A percentile compares a stretch with the other conserved stretches of the same genome.
Conservation (phyloP, 352 stramenopile genomes). For the Phytophthora agathidicida region DNA sequence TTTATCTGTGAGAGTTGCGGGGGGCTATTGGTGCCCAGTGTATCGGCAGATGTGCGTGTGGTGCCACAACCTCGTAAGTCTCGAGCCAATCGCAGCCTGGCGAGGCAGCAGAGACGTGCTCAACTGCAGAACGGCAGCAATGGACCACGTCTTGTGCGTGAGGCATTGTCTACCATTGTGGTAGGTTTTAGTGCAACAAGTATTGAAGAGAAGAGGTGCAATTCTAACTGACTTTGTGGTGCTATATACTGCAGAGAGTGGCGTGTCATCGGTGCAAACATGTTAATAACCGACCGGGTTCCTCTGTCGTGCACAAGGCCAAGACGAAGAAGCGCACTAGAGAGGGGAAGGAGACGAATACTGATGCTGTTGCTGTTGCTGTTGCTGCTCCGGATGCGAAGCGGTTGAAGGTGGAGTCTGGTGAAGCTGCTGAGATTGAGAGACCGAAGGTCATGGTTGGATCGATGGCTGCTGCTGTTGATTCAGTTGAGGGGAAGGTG, state of each 20-base stretch:
- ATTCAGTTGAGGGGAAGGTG: constrained; percentile 6
- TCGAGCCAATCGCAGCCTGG: constrained; percentile 58
- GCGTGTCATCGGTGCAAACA: constrained; percentile 66
- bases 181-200: constrained; percentile 22
- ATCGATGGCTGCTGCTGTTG: neutral
- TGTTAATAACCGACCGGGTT: constrained; percentile 46
- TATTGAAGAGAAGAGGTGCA: neutral
- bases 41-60: constrained; percentile 63
- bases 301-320: constrained; percentile 52
- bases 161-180: constrained; percentile 45
- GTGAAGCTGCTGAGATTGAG: neutral
- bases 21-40: constrained; percentile 61
- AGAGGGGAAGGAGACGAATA: constrained; percentile 5
- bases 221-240: constrained; percentile 1
- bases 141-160: constrained; percentile 21
- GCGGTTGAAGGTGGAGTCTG: constrained; percentile 27
- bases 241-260: constrained; percentile 39
- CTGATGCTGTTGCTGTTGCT: too few relatives aligned
- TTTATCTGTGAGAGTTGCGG: constrained; percentile 72
- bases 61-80: constrained; percentile 45
- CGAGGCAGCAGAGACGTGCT: constrained; percentile 35
- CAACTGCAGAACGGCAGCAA: constrained; percentile 28
- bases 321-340: constrained; percentile 53
- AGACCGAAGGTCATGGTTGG: neutral
- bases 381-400: constrained; percentile 21